phyloP scores from a whole-genome alignment of 345 rosid genomes.

The Eucalyptus rudis region DNA sequence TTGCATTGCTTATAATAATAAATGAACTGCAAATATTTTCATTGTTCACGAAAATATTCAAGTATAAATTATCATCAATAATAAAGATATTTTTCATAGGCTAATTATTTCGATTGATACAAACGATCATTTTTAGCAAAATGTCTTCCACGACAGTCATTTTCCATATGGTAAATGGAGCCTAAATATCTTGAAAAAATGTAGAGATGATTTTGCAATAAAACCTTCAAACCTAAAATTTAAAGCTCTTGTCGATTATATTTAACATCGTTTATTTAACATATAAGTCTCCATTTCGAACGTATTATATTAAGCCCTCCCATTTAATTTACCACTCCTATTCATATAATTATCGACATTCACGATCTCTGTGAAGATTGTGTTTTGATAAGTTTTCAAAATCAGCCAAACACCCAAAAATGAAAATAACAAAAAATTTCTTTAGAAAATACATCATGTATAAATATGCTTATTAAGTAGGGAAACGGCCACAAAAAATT shows the following conservation, averaged over 20 bases:
- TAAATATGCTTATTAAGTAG: background rate
- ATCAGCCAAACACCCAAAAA: background rate
- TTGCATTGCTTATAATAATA: background rate
- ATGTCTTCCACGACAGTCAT: background rate
- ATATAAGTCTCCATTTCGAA: background rate
- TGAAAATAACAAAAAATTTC: background rate
- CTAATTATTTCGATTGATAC: background rate
- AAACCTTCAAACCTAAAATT: background rate
- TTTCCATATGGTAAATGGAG: fast-evolving
- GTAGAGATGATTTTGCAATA: background rate
- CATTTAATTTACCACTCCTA: background rate
- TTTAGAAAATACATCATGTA: background rate
- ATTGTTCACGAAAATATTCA: background rate
- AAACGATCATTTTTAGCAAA: background rate
- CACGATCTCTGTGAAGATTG: background rate
- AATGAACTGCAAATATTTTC: background rate
- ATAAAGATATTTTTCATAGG: background rate
- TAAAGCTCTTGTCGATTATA: background rate
- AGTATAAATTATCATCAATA: fast-evolving
- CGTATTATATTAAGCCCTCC: background rate
- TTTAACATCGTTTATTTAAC: background rate
- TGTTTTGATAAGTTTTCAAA: fast-evolving
- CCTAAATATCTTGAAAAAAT: background rate
- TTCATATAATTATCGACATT: background rate
- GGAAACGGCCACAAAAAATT: too few species aligned